Evolutionary conservation across 176 grass and related monocot genomes (phyloP).

Genomic region (Triticum aestivum): IWGSC_CS_RefSeq_v2.1 NC_057799.1:460969324-460969823

Average conservation of each 20-base stretch:
- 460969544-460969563: conserved; percentile 75
- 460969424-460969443: conserved; percentile 86
- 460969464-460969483: conserved; percentile 69
- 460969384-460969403: conserved; percentile 81
- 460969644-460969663: conserved; percentile 72
- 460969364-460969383: conserved; percentile 90
- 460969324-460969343: conserved; percentile 31
- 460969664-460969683: conserved; percentile 39
- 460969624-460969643: conserved; percentile 83
- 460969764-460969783: background rate
- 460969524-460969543: conserved; percentile 76
- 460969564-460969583: conserved; percentile 71
- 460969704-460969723: background rate
- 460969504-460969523: conserved; percentile 87
- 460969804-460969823: background rate
- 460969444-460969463: conserved; percentile 72
- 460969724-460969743: background rate
- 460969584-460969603: conserved; percentile 70
- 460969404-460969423: conserved; percentile 91
- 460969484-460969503: conserved; percentile 78
- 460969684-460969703: background rate
- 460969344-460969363: conserved; percentile 49
- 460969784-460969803: background rate
- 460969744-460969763: background rate
- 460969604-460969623: conserved; percentile 79